Base-by-base conservation (phyloP, 495 filamentous ascomycete species). In the Rusavskia elegans region DNA sequence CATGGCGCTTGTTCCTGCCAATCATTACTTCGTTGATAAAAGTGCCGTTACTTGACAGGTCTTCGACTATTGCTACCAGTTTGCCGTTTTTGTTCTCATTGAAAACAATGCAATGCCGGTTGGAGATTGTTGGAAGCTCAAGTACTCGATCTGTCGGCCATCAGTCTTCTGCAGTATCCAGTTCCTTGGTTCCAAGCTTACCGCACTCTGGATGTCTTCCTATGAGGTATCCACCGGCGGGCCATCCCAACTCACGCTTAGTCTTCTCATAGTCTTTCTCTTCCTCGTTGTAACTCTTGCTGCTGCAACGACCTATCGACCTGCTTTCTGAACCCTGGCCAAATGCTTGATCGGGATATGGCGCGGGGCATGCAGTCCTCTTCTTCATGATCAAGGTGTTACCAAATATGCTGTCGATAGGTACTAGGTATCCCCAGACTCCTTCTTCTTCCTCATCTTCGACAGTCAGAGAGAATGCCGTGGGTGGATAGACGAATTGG, bases 31-130 rank as follows among this genome's bases (percentile, higher is more conserved):
- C 87, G 60, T 96, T 96, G 49, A 99, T 83, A 64, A 87, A 96
- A 2, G 93, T 99, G 9, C 92, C 92, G 65, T 99, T 99, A 62
- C 81, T 90, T 19, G 93, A 97, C 16, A 96, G 72, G 64, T 99
- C 92, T 62, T 96, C 90, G 13, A 99, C 59, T 5, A 96, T 73
- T 5, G 88, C 93, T 27, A 93, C 69, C 0, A 78, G 68, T 53
- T 84, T 81, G n/a, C 84, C 84, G 35, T 80, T 81, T 58, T 81
- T 84, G 57, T 87, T 85, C 69, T 97, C 93, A 37, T 76, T 79
- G 61, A 95, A 99, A 42, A 99, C 62, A 13, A 97, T 68, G 60
- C 86, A 94, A 67, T 99, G 92, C 0, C 92, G 78, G 61, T 99
- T 99, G 16, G 93, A 97, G n/a, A 97, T 83, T 6, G 88, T 84